Evolutionary conservation across 140 eudicot species (phyloP), one percentile per base, ranked within the genome.

Genomic region (Oenanthe javanica): DNA sequence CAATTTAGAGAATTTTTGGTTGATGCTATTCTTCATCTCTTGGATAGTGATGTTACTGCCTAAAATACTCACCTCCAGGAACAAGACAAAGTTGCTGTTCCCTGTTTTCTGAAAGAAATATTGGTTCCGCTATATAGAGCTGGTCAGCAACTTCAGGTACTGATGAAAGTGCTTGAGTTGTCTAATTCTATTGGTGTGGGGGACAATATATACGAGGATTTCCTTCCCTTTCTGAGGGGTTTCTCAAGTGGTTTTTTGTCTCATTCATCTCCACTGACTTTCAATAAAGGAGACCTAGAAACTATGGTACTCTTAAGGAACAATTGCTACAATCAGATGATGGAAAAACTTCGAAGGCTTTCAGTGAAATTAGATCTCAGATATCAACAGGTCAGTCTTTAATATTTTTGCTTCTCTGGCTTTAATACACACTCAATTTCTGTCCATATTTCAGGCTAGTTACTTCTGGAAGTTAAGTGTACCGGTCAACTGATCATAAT

Each of bases 91-190:
- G 93, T 84, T 82, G 80, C 83, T 25, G 87, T 92, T 72, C 98
- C 98, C 81, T 90, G 91, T 86, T 94, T 94, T 84, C 85, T 92
- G 70, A 86, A 84, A 83, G 93, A 89, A 45, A 86, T 86, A 27
- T 84, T 88, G 79, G 82, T 88, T 81, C 97, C 94, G 51, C 89
- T 94, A 57, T 86, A 89, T 78, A 90, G 98, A 87, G 96, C 94
- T 86, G 97, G 98, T 87, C 94, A 94, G 85, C 98, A 94, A 89
- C 98, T 94, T 83, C 97, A 94, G 87, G 94, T 94, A 80, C 75
- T 94, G 77, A 85, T 90, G 84, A 94, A 92, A 82, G 83, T 94
- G 86, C 92, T 92, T 70, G 97, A 92, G 80, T 83, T 92, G 77
- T 92, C 87, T 82, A 88, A 85, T 83, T 85, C 82, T 84, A 87